Base-by-base conservation (phyloP, 2,329 filamentous ascomycete species). In the Botrytis byssoidea region DNA sequence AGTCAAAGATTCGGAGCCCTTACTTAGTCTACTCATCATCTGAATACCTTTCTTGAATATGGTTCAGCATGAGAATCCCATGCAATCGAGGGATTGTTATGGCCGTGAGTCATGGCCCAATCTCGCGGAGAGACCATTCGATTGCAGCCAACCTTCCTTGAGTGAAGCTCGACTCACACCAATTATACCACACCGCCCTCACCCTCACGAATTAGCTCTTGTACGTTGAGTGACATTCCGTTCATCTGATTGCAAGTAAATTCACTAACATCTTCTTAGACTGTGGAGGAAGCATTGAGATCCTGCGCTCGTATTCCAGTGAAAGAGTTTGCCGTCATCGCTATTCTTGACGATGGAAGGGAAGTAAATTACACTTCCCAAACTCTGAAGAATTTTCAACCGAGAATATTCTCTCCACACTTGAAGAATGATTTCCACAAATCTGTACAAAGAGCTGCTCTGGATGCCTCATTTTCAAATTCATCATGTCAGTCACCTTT, bases 251-350 rank as follows among this genome's bases (percentile, higher is more conserved):
- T 1, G 20, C 7, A 3, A 22, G 20, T 2, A 22, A 29, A 20
- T 22, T 37, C 14, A 60, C 59, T 71, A 65, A 66, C 51, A 4
- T 48, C 40, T 59, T 32, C 22, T 40, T 51, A 80, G 79, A 74
- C 73, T 16, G 75, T 81, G 16, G 77, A 78, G 25, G 64, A 69
- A 60, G 77, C 77, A 20, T 70, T 81, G 67, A 79, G 72, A 68
- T 74, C 79, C 14, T 78, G 76, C 74, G 76, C 74, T 55, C 51
- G 76, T 2, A 73, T 80, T 40, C 70, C 75, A 0, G 75, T 77
- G 7, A 78, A 75, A 67, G 77, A 79, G 25, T 81, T 78, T 72
- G 78, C 76, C 3, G 72, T 81, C 16, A 73, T 79, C 48, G 77
- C 77, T 14, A 63, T 75, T 10, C 70, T 74, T n/a, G 78, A 79